Conservation (phyloP, 2,329 filamentous ascomycete species). For the Fusarium sp. region DNA sequence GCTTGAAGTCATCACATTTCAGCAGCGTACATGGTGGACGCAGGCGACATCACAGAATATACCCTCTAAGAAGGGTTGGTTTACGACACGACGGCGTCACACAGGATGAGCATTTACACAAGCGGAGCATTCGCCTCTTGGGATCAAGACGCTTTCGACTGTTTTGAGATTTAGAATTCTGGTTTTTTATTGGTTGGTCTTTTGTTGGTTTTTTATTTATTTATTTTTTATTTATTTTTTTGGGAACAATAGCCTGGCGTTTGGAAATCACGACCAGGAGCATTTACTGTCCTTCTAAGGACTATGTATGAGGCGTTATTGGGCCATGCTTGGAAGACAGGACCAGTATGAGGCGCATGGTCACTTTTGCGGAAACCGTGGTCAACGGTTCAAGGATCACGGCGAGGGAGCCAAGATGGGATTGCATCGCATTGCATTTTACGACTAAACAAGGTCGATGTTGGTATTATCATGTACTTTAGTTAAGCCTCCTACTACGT, state of each 20-base stretch:
- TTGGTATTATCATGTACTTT: conserved; percentile 28
- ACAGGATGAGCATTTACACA: conserved; percentile 39
- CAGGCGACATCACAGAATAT: conserved; percentile 19
- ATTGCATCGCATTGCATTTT: conserved; percentile 17
- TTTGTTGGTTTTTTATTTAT: conserved; percentile 9
- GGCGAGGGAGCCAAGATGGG: conserved; percentile 11
- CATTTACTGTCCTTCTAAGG: conserved; percentile 13
- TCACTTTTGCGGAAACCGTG: conserved; percentile 1
- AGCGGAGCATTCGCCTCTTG: conserved; percentile 38
- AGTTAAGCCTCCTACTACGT: conserved; percentile 16
- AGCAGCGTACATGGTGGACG: conserved; percentile 14
- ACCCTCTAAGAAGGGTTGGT: conserved; percentile 11
- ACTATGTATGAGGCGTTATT: conserved; percentile 20
- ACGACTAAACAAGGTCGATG: conserved; percentile 11
- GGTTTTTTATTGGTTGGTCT: not conserved
- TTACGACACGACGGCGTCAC: conserved; percentile 40
- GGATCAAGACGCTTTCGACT: conserved; percentile 31
- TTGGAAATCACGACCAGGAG: conserved; percentile 18
- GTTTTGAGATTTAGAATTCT: conserved; percentile 2
- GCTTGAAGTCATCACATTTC: not conserved
- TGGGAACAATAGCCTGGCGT: conserved; percentile 25
- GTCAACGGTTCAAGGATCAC: conserved; percentile 5
- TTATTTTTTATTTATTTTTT: conserved; percentile 5
- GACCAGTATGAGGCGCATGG: conserved; percentile 33
- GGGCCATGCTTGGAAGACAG: conserved; percentile 39